These are phyloP conservation scores for Viola odorata DNA, from an alignment of 345 rosid genomes.

Conservation along the genomic window DNA sequence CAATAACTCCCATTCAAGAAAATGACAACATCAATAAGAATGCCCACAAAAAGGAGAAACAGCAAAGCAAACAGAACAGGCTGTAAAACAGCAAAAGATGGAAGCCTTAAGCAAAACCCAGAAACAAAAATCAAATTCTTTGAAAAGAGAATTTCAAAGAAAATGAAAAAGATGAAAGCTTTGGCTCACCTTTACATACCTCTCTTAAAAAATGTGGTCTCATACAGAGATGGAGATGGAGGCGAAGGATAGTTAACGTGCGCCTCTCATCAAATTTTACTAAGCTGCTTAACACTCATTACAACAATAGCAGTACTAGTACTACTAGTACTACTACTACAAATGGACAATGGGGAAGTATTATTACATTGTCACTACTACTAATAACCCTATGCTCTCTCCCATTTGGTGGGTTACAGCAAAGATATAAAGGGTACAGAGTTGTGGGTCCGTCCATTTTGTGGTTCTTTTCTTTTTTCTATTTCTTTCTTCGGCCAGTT, in stretches of 20 bases:
- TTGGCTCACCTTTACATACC: not conserved
- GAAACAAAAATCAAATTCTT: constrained; percentile 1
- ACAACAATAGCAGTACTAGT: too few relatives aligned
- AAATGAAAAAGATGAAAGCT: not conserved
- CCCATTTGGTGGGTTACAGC: constrained; percentile 10
- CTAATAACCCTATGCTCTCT: not conserved
- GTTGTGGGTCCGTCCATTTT: constrained; percentile 9
- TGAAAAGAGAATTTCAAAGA: not conserved
- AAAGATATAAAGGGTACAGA: not conserved
- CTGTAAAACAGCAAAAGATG: not conserved
- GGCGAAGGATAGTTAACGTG: not conserved
- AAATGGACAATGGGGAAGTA: not conserved
- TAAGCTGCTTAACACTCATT: not conserved
- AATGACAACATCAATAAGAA: not conserved
- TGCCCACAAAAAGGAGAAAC: not conserved
- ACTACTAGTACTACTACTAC: not conserved
- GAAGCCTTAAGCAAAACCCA: not conserved
- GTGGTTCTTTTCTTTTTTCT: not conserved
- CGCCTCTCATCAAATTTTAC: not conserved
- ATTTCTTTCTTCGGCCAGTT: not conserved
- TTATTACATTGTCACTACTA: not conserved
- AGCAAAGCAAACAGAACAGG: not conserved
- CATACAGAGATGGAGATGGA: not conserved
- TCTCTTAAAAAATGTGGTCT: not conserved
- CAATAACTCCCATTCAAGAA: not conserved